Conservation (phyloP, 2,329 filamentous ascomycete species). For the Dactylellina sp. region DNA sequence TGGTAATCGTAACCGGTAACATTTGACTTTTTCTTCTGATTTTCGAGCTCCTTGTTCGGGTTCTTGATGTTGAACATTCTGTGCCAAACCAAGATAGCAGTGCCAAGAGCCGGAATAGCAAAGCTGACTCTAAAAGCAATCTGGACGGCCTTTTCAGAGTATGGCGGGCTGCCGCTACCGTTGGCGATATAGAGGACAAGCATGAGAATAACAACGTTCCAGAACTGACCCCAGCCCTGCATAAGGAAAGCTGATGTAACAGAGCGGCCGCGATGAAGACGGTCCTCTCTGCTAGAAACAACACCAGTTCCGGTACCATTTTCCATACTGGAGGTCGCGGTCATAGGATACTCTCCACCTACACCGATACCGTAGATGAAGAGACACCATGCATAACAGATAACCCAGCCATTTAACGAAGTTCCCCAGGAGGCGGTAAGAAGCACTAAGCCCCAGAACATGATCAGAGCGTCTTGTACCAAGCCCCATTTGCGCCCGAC, state of each 20-base stretch:
- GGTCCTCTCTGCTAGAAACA: conserved; percentile 89
- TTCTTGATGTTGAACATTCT: conserved; percentile 94
- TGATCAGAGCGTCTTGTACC: conserved; percentile 93
- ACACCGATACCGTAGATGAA: conserved; percentile 86
- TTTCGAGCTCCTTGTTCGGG: conserved; percentile 82
- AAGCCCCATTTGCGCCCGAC: conserved; percentile 93
- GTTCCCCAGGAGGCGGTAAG: conserved; percentile 90
- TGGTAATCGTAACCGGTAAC: conserved; percentile 93
- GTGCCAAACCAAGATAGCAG: conserved; percentile 95
- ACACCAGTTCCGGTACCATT: conserved; percentile 86
- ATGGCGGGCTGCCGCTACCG: conserved; percentile 75
- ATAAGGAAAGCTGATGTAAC: conserved; percentile 96
- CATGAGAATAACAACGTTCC: conserved; percentile 92
- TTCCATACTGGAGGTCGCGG: conserved; percentile 93
- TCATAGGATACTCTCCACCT: conserved; percentile 95
- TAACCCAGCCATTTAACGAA: conserved; percentile 91
- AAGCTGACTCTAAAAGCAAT: conserved; percentile 94
- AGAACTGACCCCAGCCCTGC: conserved; percentile 97
- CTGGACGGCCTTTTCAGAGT: conserved; percentile 80
- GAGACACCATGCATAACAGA: conserved; percentile 93
- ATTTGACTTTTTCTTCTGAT: conserved; percentile 84
- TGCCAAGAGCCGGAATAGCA: conserved; percentile 88
- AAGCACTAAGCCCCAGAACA: conserved; percentile 93
- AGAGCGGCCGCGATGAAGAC: conserved; percentile 93
- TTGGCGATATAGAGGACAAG: conserved; percentile 89